Evolutionary conservation across 148 eudicot genomes (phyloP).

Genomic region (Rhododendron kiyosumense): DNA sequence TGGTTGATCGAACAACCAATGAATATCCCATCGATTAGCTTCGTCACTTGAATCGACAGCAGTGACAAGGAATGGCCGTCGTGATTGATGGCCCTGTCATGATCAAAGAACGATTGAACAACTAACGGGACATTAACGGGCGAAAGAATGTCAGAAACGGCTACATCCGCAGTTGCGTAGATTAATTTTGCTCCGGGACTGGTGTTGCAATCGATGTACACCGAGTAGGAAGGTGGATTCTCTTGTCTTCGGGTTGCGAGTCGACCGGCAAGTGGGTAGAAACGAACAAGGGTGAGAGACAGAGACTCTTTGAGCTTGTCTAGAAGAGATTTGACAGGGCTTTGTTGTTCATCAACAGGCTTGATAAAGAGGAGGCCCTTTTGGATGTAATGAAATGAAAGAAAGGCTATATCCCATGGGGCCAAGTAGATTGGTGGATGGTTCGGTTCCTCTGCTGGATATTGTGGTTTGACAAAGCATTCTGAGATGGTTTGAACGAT

Average conservation of each 20-base stretch:
- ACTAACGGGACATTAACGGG: conserved; percentile 22
- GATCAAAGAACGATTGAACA: conserved; percentile 35
- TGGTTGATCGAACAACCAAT: conserved; percentile 35
- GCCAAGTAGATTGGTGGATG: not conserved
- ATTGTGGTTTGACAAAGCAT: not conserved
- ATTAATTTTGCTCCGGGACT: conserved; percentile 36
- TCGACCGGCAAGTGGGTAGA: conserved; percentile 34
- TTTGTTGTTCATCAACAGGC: not conserved
- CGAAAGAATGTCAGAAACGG: conserved; percentile 13
- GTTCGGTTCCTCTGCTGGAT: not conserved
- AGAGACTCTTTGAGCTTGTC: conserved; percentile 32
- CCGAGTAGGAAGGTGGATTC: conserved; percentile 14
- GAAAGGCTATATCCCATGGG: not conserved
- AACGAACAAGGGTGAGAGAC: conserved; percentile 21
- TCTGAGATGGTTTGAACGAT: not conserved
- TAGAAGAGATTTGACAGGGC: conserved; percentile 9
- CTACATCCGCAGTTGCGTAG: conserved; percentile 12
- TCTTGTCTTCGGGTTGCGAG: conserved; percentile 20
- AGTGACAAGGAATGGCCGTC: conserved; percentile 31
- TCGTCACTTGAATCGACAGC: conserved; percentile 31
- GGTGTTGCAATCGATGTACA: conserved; percentile 18
- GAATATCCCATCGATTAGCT: conserved; percentile 33
- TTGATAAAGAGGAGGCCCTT: not conserved
- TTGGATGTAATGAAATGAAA: not conserved
- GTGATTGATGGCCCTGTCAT: conserved; percentile 28